phyloP scores from a whole-genome alignment of 495 filamentous ascomycete genomes.

The Penicillium maclennaniae region DNA sequence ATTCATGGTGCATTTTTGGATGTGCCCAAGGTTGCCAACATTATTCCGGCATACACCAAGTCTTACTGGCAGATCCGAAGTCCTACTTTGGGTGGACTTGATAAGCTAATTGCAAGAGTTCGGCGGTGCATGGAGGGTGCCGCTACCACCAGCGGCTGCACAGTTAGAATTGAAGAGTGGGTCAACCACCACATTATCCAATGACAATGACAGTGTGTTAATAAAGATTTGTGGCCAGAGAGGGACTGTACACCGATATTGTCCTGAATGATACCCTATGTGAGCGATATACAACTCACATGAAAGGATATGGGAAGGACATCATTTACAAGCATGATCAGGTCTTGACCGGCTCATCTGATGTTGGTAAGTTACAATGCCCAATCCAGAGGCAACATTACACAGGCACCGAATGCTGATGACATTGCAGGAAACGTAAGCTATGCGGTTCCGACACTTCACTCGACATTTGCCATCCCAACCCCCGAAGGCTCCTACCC shows the following conservation, averaged over 20 bases:
- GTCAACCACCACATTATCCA: background rate
- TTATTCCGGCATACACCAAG: slow-evolving; percentile 51
- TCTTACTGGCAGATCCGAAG: slow-evolving; percentile 39
- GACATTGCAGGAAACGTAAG: slow-evolving; percentile 43
- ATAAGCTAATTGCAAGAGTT: slow-evolving; percentile 42
- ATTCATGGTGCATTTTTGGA: slow-evolving; percentile 39
- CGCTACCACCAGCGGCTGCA: slow-evolving; percentile 50
- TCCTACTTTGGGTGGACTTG: slow-evolving; percentile 28
- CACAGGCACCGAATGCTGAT: too few species aligned
- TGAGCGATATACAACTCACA: slow-evolving; percentile 38
- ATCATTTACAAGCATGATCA: slow-evolving; percentile 20
- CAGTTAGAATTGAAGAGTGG: slow-evolving; percentile 34
- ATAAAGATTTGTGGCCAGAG: slow-evolving; percentile 2
- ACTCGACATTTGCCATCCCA: slow-evolving; percentile 46
- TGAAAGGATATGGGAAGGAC: slow-evolving; percentile 22
- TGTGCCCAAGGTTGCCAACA: slow-evolving; percentile 48
- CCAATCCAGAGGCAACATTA: too few species aligned
- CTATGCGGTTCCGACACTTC: slow-evolving; percentile 54
- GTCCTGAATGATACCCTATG: slow-evolving; percentile 49
- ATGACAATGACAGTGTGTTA: background rate
- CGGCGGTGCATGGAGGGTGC: slow-evolving; percentile 49
- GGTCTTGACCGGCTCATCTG: slow-evolving; percentile 35
- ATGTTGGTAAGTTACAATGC: slow-evolving; percentile 25
- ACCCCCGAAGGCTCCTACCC: slow-evolving; percentile 33
- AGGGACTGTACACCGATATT: slow-evolving; percentile 48